phyloP scores from a whole-genome alignment of 2,329 filamentous ascomycete species.

The Apiospora malaysiana region DNA sequence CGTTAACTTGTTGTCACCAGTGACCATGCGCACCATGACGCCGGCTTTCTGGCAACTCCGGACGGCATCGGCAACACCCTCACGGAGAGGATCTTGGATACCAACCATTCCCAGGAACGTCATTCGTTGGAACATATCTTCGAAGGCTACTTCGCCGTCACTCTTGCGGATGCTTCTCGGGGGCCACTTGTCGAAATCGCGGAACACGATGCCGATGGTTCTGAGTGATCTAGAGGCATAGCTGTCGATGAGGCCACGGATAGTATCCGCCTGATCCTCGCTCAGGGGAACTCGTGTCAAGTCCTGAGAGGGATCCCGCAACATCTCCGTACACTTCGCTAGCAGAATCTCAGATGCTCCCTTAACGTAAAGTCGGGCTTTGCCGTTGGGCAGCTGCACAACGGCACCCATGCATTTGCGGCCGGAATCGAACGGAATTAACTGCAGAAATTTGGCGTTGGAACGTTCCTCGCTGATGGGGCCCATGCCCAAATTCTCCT shows the following conservation, averaged over 20 bases:
- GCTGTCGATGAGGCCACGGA: slow-evolving; percentile 73
- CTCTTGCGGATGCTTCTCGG: slow-evolving; percentile 64
- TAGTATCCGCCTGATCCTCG: slow-evolving; percentile 57
- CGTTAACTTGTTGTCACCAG: slow-evolving; percentile 81
- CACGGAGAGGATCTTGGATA: slow-evolving; percentile 80
- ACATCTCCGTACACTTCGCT: slow-evolving; percentile 57
- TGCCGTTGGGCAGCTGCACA: slow-evolving; percentile 55
- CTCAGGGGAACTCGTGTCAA: slow-evolving; percentile 51
- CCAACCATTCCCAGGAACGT: slow-evolving; percentile 73
- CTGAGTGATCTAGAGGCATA: slow-evolving; percentile 83
- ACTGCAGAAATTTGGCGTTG: slow-evolving; percentile 63
- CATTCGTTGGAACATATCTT: slow-evolving; percentile 72
- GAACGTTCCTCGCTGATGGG: slow-evolving; percentile 68
- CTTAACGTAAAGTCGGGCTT: slow-evolving; percentile 65
- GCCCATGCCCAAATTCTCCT: slow-evolving; percentile 70
- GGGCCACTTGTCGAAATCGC: slow-evolving; percentile 86
- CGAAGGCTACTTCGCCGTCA: slow-evolving; percentile 67
- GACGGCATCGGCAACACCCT: slow-evolving; percentile 77
- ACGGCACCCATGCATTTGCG: slow-evolving; percentile 75
- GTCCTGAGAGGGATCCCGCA: slow-evolving; percentile 56
- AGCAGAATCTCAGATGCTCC: slow-evolving; percentile 71
- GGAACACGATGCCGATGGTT: slow-evolving; percentile 84
- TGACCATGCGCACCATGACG: slow-evolving; percentile 84
- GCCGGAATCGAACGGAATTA: slow-evolving; percentile 77
- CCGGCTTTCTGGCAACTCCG: slow-evolving; percentile 75